Conservation (phyloP, 202 grass and related monocot species). For the Panicum hallii region DNA sequence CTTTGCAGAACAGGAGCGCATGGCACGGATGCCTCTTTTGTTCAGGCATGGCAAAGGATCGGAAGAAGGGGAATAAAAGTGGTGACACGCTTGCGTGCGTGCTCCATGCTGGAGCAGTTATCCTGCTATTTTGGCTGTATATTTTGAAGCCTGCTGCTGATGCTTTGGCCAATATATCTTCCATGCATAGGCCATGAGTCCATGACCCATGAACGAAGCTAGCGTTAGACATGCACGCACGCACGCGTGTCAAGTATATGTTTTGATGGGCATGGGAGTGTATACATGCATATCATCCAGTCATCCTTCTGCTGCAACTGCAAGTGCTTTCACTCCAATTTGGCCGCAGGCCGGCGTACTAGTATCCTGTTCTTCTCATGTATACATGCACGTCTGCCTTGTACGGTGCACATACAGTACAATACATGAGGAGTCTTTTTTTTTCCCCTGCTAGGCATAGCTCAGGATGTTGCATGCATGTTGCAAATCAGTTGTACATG, state of each 20-base stretch:
- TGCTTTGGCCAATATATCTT: neutral
- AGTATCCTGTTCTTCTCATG: neutral
- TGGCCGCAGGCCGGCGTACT: neutral
- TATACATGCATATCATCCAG: neutral
- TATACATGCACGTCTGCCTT: neutral
- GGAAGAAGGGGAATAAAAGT: neutral
- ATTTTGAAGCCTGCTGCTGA: neutral
- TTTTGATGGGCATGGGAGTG: neutral
- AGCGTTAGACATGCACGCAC: too few species aligned
- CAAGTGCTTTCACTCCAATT: too few species aligned
- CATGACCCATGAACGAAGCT: too few species aligned
- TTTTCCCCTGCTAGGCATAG: neutral
- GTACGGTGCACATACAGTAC: too few species aligned
- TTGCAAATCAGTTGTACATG: neutral
- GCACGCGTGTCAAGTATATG: neutral
- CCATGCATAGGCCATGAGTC: neutral
- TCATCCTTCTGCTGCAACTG: too few species aligned
- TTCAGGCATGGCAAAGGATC: slow-evolving; percentile 4
- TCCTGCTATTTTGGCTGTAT: neutral
- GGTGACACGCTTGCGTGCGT: neutral
- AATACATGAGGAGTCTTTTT: neutral
- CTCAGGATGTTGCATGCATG: neutral
- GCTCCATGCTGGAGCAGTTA: neutral
- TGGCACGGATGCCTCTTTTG: slow-evolving; percentile 16
- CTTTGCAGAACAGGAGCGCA: neutral